Evolutionary conservation across 2,329 filamentous ascomycete genomes (phyloP).

Genomic region (Talaromyces funiculosus): DNA sequence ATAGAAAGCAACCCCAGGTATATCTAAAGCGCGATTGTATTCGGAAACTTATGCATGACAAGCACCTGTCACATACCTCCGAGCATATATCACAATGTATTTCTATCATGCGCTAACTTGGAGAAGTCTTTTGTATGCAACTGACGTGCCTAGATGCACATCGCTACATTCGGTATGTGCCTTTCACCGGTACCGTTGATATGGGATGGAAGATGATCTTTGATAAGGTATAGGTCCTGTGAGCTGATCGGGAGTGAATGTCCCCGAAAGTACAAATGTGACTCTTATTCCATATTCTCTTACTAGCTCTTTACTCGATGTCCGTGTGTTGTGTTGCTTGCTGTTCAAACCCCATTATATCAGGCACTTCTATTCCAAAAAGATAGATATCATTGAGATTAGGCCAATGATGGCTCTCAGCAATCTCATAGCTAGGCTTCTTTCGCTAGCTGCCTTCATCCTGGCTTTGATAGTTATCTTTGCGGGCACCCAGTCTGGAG

Average conservation of each 20-base stretch:
- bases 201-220: neutral
- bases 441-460: slow-evolving; percentile 1
- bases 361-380: neutral
- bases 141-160: neutral
- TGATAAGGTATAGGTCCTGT: neutral
- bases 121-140: neutral
- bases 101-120: neutral
- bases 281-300: neutral
- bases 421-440: neutral
- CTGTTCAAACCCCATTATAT: neutral
- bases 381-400: neutral
- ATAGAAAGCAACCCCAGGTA: neutral
- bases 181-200: neutral
- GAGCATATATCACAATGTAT: neutral
- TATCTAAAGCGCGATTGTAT: neutral
- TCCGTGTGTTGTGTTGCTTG: neutral
- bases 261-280: neutral
- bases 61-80: neutral
- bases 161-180: neutral
- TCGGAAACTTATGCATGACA: neutral
- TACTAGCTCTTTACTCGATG: neutral
- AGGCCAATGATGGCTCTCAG: neutral
- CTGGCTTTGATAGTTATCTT: slow-evolving; percentile 7
- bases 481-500: slow-evolving; percentile 6
- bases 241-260: neutral